These are phyloP conservation scores for Linum tenue DNA, from an alignment of 345 rosid genomes.

Conservation along the genomic window DNA sequence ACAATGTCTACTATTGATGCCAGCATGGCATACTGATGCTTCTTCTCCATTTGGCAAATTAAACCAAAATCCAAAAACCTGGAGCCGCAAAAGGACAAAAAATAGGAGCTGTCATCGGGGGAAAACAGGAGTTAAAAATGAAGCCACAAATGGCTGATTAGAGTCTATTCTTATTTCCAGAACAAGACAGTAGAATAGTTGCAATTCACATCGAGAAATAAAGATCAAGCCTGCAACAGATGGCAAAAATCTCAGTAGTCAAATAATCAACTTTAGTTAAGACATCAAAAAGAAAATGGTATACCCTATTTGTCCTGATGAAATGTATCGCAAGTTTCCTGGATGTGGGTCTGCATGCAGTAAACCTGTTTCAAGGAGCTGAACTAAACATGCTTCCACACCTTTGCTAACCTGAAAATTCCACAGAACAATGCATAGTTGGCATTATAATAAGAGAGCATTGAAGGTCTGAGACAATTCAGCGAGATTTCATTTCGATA, in stretches of 20 bases:
- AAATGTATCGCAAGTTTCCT: conserved; percentile 77
- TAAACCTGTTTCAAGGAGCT: conserved; percentile 88
- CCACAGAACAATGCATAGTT: conserved; percentile 8
- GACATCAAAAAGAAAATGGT: background rate
- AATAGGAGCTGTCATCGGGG: background rate
- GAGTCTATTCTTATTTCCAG: conserved; percentile 8
- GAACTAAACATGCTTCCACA: conserved; percentile 82
- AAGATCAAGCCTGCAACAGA: conserved; percentile 5
- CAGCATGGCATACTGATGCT: conserved; percentile 87
- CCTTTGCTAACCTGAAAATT: conserved; percentile 73
- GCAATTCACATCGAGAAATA: too few species aligned
- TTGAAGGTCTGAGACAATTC: background rate
- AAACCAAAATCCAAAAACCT: conserved; percentile 95
- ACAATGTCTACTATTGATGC: conserved; percentile 90
- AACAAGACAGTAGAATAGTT: too few species aligned
- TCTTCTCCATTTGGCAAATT: conserved; percentile 86
- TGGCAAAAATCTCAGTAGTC: background rate
- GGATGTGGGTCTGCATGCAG: conserved; percentile 99
- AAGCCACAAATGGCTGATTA: background rate
- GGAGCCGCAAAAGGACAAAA: conserved; percentile 12
- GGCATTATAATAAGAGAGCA: background rate
- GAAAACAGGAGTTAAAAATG: background rate
- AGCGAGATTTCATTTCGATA: background rate
- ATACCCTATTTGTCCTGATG: conserved; percentile 88
- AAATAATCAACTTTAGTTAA: background rate